phyloP scores from a whole-genome alignment of 768 basidiomycete species.

The Trametes maxima region DNA sequence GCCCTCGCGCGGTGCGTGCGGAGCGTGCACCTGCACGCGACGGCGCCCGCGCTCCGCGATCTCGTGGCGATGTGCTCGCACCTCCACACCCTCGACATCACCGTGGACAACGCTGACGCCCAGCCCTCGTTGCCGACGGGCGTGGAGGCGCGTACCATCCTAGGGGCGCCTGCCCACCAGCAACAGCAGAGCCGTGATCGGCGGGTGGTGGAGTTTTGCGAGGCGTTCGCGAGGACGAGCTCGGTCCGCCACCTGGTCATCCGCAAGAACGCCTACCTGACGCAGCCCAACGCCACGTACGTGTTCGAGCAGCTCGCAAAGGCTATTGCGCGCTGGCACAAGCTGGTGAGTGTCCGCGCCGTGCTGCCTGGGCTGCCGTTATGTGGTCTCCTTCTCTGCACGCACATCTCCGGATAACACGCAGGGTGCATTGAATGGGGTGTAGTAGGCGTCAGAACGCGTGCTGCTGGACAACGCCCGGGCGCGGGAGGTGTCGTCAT shows the following conservation, averaged over 20 bases:
- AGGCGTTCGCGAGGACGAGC: constrained; percentile 41
- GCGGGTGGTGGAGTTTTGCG: constrained; percentile 38
- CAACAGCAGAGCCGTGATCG: constrained; percentile 3
- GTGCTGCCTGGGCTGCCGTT: not conserved
- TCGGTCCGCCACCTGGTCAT: constrained; percentile 50
- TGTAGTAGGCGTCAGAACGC: no score
- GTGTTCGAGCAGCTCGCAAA: constrained; percentile 50
- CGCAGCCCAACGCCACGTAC: constrained; percentile 47
- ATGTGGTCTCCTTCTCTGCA: not conserved
- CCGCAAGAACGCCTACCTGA: constrained; percentile 61
- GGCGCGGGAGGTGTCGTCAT: not conserved
- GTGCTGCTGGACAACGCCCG: no score
- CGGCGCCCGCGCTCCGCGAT: constrained; percentile 44
- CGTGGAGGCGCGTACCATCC: not conserved
- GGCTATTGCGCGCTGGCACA: constrained; percentile 45
- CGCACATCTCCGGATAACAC: not conserved
- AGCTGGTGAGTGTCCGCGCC: constrained; percentile 46
- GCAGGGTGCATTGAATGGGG: no score
- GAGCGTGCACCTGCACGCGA: constrained; percentile 42
- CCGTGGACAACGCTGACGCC: constrained; percentile 30
- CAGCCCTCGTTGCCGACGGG: not conserved
- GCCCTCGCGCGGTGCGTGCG: constrained; percentile 44
- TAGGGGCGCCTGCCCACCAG: not conserved
- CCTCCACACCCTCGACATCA: constrained; percentile 45
- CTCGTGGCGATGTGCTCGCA: constrained; percentile 37